phyloP scores from a whole-genome alignment of 257 asterid genomes.

The Nicotiana benthamiana region DNA sequence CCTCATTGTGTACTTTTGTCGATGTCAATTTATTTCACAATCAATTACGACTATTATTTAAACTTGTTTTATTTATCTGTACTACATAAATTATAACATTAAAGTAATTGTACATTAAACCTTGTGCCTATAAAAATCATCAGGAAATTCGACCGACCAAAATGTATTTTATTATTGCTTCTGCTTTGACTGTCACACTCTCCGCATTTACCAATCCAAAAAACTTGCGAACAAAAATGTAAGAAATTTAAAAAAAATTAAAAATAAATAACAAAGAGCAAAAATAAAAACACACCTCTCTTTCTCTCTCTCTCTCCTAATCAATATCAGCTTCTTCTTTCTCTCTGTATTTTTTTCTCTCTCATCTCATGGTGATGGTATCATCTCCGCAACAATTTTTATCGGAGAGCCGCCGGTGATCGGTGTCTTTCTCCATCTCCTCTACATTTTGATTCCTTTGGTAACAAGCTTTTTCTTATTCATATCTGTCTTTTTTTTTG shows the following conservation, averaged over 20 bases:
- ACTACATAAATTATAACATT: neutral
- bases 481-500: neutral
- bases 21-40: neutral
- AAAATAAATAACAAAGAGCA: neutral
- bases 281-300: slow-evolving; percentile 2
- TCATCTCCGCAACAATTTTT: slow-evolving; percentile 24
- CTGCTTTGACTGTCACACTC: slow-evolving; percentile 8
- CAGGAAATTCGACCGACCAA: neutral
- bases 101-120: neutral
- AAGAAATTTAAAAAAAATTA: neutral
- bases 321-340: slow-evolving; percentile 10
- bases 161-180: neutral
- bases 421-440: slow-evolving; percentile 31
- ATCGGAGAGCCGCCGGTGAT: slow-evolving; percentile 50
- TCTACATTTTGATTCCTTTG: slow-evolving; percentile 27
- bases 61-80: neutral
- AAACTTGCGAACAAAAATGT: neutral
- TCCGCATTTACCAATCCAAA: slow-evolving; percentile 5
- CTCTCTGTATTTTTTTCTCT: slow-evolving; percentile 10
- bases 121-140: neutral
- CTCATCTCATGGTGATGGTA: slow-evolving; percentile 30
- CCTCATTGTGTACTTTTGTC: neutral
- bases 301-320: slow-evolving; percentile 9
- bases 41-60: neutral
- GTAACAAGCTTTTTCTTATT: slow-evolving; percentile 2